A percentile compares a stretch with the other conserved stretches of the same genome.
Evolutionary conservation across 208 protist species (phyloP).

Genomic region (Acanthamoeba castellanii): DNA sequence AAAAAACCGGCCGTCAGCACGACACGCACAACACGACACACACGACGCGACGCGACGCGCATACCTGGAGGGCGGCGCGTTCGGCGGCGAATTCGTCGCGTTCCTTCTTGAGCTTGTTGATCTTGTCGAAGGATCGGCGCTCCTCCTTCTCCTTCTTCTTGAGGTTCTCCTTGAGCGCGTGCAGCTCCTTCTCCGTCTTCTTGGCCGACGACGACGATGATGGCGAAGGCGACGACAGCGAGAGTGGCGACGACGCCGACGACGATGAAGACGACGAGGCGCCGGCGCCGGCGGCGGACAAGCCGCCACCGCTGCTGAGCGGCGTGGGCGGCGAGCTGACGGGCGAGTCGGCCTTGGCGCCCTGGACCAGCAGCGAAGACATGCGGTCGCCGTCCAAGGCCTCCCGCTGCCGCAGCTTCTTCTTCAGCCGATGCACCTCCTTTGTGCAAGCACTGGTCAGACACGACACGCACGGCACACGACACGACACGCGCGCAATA

Average conservation of each 20-base stretch:
- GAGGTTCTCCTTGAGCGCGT: conserved; percentile 20
- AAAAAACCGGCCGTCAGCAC: neutral
- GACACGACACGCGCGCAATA: too few relatives aligned
- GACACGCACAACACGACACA: too few relatives aligned
- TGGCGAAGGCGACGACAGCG: too few relatives aligned
- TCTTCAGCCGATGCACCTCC: neutral
- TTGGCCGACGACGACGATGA: neutral
- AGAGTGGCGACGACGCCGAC: neutral
- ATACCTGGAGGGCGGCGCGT: neutral
- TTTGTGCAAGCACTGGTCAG: neutral
- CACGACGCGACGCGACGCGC: neutral
- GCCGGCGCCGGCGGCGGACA: neutral
- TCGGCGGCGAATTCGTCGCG: conserved; percentile 29
- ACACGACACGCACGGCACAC: neutral
- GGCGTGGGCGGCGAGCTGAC: neutral
- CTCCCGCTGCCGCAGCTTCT: neutral
- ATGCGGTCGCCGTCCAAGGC: neutral
- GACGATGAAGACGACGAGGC: neutral
- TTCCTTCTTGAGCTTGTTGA: conserved; percentile 41
- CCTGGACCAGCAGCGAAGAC: neutral
- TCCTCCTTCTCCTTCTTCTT: conserved; percentile 12
- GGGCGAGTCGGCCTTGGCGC: neutral
- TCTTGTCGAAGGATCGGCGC: neutral
- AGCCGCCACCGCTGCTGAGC: neutral
- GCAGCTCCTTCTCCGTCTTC: conserved; percentile 4